These are phyloP conservation scores for Lactarius vividus DNA, from an alignment of 768 basidiomycete species.

Conservation along the genomic window DNA sequence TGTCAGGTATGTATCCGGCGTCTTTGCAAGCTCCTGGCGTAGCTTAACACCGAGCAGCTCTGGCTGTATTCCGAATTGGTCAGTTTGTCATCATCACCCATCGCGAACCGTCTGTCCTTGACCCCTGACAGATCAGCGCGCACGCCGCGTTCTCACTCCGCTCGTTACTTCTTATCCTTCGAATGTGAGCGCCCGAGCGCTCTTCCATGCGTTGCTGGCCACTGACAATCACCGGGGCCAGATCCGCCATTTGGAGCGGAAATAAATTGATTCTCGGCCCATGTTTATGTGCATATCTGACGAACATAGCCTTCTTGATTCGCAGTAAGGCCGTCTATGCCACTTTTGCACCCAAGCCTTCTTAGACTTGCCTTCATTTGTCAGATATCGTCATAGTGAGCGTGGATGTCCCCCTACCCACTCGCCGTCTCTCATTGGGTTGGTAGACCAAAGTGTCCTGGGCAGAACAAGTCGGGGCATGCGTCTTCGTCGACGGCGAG, in stretches of 20 bases:
- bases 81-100: neutral
- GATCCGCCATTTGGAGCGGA: slow-evolving; percentile 18
- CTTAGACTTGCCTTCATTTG: neutral
- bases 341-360: neutral
- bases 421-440: neutral
- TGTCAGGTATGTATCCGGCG: slow-evolving; percentile 13
- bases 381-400: slow-evolving; percentile 13
- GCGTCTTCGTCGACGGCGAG: neutral
- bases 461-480: neutral
- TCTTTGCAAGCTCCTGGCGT: neutral
- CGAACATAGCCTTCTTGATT: slow-evolving; percentile 17
- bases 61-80: slow-evolving; percentile 19
- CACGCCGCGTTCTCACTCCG: slow-evolving; percentile 8
- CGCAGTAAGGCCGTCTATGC: slow-evolving; percentile 15
- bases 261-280: slow-evolving; percentile 6
- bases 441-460: slow-evolving; percentile 4
- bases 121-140: slow-evolving; percentile 7
- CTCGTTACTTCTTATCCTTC: slow-evolving; percentile 15
- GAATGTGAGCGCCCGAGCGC: slow-evolving; percentile 8
- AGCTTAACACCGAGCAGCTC: slow-evolving; percentile 8
- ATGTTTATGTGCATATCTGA: slow-evolving; percentile 11
- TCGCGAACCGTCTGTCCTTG: neutral
- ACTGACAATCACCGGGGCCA: neutral
- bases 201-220: neutral
- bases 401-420: neutral